These are phyloP conservation scores for Buddleja alternifolia DNA, from an alignment of 257 asterid genomes.

Conservation along the genomic window DNA sequence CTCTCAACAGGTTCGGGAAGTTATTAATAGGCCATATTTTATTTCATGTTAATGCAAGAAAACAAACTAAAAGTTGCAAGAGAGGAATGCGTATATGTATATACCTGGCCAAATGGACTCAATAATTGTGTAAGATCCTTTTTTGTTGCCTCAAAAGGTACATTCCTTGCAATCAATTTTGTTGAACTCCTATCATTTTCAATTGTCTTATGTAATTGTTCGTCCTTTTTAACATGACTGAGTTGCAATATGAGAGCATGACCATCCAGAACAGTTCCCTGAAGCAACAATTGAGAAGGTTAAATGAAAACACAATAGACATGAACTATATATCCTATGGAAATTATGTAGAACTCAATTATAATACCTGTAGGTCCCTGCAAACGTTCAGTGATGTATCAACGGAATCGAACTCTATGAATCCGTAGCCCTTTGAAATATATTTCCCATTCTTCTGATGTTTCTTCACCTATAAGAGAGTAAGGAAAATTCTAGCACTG, in stretches of 20 bases:
- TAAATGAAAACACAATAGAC: constrained; percentile 7
- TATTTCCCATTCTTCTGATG: constrained; percentile 85
- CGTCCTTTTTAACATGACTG: constrained; percentile 75
- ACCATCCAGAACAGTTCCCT: constrained; percentile 94
- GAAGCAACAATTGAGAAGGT: constrained; percentile 29
- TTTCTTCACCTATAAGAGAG: constrained; percentile 71
- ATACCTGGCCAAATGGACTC: constrained; percentile 92
- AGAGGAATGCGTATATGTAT: constrained; percentile 16
- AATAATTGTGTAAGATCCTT: constrained; percentile 87
- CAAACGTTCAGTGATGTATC: constrained; percentile 78
- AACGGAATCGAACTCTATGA: constrained; percentile 79
- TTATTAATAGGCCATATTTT: no score
- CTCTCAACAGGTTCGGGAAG: no score
- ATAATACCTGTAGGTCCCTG: constrained; percentile 74
- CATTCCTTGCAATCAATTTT: constrained; percentile 85
- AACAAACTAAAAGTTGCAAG: not conserved
- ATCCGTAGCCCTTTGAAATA: constrained; percentile 94
- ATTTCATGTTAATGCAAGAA: not conserved
- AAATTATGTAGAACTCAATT: not conserved
- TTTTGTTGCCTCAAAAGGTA: constrained; percentile 95
- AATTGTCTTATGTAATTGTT: constrained; percentile 41
- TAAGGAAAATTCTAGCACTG: not conserved
- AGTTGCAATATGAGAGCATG: constrained; percentile 91
- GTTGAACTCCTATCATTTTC: constrained; percentile 76
- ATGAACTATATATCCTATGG: not conserved